Base-by-base conservation (phyloP, 176 grass and related monocot species). In the Puya raimondii region DNA sequence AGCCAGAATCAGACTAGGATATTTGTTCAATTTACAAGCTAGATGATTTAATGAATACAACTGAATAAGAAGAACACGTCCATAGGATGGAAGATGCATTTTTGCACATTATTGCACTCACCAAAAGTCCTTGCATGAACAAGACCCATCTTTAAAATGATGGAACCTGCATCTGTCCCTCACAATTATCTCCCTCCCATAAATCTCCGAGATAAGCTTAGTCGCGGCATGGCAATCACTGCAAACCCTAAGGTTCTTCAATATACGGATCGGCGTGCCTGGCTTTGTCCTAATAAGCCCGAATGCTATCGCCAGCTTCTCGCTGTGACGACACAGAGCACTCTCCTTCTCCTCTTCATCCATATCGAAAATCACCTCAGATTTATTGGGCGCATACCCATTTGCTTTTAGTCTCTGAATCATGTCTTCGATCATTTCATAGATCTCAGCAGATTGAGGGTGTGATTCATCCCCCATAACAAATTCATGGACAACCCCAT, bases 201-300 rank as follows among this genome's bases (percentile, higher is more conserved):
- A 64, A 27, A 75, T 26, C 72, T 51, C 52, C 1, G 72, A 66
- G 7, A 65, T 18, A 48, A 75, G 48, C 49, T 75, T 75, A 5
- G 13, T 52, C 9, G 48, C 72, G 25, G 12, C 48, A 29, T 75
- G 72, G 48, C 72, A 75, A 26, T 75, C 72, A 7, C 63, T 18
- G 49, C 72, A 75, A 33, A 75, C 72, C 48, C 72, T 42, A 65
- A 75, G 72, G 61, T 75, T 75, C 72, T 75, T 75, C 22, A 66
- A 64, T 16, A 75, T 33, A 18, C 72, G 61, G 7, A 75, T 64
- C 12, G 72, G 58, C 48, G 15, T 75, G 49, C 72, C 59, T 13
- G 72, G 61, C 0, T 9, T 10, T 4, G 72, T 65, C 47, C 23
- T 33, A 23, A 75, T 29, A 13, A 75, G 72, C 48, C 72, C 72